Conservation (phyloP, 805 yeast genomes). For the Hanseniaspora singularis region DNA sequence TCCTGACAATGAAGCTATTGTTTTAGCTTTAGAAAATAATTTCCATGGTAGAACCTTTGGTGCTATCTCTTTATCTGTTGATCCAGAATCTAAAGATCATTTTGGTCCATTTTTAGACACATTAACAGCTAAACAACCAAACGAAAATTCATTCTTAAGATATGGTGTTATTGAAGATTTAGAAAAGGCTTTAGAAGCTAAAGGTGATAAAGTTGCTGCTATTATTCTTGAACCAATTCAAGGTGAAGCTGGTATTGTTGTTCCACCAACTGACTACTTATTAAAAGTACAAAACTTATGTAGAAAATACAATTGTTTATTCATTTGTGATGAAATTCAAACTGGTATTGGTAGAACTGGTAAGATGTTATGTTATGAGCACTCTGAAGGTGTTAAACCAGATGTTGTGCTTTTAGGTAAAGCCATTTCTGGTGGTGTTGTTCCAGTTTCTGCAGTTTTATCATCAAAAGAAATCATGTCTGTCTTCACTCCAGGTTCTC, state of each 20-base stretch:
- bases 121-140: slow-evolving; percentile 77
- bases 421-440: slow-evolving; percentile 89
- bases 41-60: slow-evolving; percentile 97
- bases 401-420: slow-evolving; percentile 84
- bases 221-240: slow-evolving; percentile 89
- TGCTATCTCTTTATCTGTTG: slow-evolving; percentile 90
- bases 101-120: slow-evolving; percentile 84
- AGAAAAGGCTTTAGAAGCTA: slow-evolving; percentile 63
- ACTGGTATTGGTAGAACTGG: slow-evolving; percentile 98
- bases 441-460: slow-evolving; percentile 84
- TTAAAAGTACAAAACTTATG: slow-evolving; percentile 61
- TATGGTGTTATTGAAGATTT: slow-evolving; percentile 82
- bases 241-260: slow-evolving; percentile 97
- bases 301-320: slow-evolving; percentile 68
- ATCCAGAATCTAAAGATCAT: slow-evolving; percentile 63
- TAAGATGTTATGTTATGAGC: slow-evolving; percentile 82
- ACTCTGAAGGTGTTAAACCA: slow-evolving; percentile 65
- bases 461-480: slow-evolving; percentile 85
- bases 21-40: slow-evolving; percentile 76
- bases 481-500: slow-evolving; percentile 85
- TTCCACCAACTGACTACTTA: slow-evolving; percentile 76
- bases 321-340: slow-evolving; percentile 94
- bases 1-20: slow-evolving; percentile 70
- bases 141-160: slow-evolving; percentile 49
- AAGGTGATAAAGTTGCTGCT: slow-evolving; percentile 86